Conservation (phyloP, 768 basidiomycete genomes). For the Lactarius deliciosus region DNA sequence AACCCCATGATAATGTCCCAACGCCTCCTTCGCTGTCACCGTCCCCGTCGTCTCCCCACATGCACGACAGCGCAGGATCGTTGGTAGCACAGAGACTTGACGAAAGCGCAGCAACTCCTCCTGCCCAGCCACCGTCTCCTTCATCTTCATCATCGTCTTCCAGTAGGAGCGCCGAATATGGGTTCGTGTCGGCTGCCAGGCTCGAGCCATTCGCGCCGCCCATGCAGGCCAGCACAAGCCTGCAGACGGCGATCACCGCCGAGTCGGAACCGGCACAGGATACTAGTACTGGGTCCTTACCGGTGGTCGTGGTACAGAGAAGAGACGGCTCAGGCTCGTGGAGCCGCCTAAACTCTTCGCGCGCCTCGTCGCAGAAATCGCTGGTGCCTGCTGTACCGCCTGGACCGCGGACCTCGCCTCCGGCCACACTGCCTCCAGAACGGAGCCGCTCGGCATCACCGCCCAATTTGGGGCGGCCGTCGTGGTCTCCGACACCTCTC, state of each 20-base stretch:
- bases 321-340: neutral
- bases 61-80: neutral
- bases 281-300: neutral
- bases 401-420: neutral
- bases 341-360: neutral
- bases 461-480: neutral
- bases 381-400: neutral
- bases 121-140: neutral
- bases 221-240: slow-evolving; percentile 2
- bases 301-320: neutral
- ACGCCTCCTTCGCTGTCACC: too few relatives aligned
- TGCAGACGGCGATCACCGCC: neutral
- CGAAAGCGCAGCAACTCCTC: neutral
- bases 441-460: neutral
- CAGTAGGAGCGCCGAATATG: neutral
- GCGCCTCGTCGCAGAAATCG: neutral
- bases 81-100: neutral
- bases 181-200: neutral
- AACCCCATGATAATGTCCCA: too few relatives aligned
- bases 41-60: too few relatives aligned
- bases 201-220: neutral
- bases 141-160: neutral
- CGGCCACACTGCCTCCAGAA: neutral
- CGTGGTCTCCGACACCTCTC: too few relatives aligned
- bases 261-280: neutral